Base-by-base conservation (phyloP, 345 rosid species). In the Erodium maritimum region DNA sequence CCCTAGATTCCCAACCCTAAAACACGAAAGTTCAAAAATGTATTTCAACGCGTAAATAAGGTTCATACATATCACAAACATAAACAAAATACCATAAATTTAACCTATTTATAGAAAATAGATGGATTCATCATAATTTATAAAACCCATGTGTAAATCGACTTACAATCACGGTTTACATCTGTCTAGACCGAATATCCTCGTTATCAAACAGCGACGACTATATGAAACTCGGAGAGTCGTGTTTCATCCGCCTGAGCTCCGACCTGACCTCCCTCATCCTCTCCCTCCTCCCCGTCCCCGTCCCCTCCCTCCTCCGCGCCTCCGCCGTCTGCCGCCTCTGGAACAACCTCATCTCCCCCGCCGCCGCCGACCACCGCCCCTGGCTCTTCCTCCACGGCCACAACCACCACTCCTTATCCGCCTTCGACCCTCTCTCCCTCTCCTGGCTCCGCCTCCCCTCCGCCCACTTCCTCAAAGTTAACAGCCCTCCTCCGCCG, bases 351-450 rank as follows among this genome's bases (percentile, higher is more conserved):
- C 68, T 87, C 56, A 71, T 90, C 66, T 65, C 73, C 9, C 19
- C 76, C 50, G 79, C 77, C 0, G 5, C 69, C 9, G 73, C 75
- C 54, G 54, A 62, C 52, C 61, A 80, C 63, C 22, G 1, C 54
- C 67, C 18, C 60, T 20, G 45, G 61, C n/a, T 66, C 23, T 48
- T 50, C 17, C 68, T 63, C 33, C 19, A 56, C 55, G 52, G 19
- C 50, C 67, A 12, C 57, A 81, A 79, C 63, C 78, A 89, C 79
- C 96, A 89, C 57, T 82, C 95, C n/a, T 87, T 90, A n/a, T n/a
- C n/a, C 56, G 95, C 88, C 45, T 87, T 78, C 61, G 97, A 90
- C 52, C 97, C 95, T 56, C 55, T 62, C 59, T 84, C 97, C 46
- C 33, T 71, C 57, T 23, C 85, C 19, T 90, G 97, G 97, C 71